Evolutionary conservation across 768 basidiomycete genomes (phyloP), one percentile per base, ranked within the genome.

Genomic region (Lactifluus rugatus): DNA sequence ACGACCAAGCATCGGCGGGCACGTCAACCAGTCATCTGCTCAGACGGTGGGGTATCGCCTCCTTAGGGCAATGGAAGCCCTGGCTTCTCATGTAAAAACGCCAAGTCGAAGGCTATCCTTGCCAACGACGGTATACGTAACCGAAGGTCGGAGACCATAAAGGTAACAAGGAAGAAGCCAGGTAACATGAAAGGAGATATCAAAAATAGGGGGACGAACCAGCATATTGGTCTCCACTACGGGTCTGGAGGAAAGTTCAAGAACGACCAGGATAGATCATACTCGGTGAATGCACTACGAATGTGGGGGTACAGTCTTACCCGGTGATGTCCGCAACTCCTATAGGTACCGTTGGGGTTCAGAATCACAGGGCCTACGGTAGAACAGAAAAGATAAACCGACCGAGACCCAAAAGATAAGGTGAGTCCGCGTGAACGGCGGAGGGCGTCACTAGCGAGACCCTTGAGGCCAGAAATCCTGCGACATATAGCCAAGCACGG

Each of bases 201-300:
- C 16, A 48, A 49, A 13, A 50, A 23, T 25, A 48, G 55, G 23
- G 28, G 31, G 47, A 51, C 70, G 48, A 68, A 81, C 85, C 85
- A 88, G 87, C 83, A 89, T 85, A 62, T 87, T 88, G 17, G 87
- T 89, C 73, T 90, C 86, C 6, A 89, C 86, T 17, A 88, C 81
- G 3, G 87, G 85, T 21, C 83, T 85, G 31, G 1, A 39, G n/a
- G n/a, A 39, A 39, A 36, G 52, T n/a, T 42, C 48, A 58, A 44
- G 31, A 49, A 44, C 17, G 26, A 19, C 59, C 48, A 52, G 23
- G 41, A 44, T 19, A 47, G 17, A 19, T 47, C n/a, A 14, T 6
- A 56, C 41, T 52, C 34, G 39, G 52, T 25, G 13, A 21, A 34
- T 14, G 46, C 7, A 44, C 1, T 56, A 36, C 31, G 57, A 45